A percentile compares a stretch with the other conserved stretches of the same genome.
These are phyloP conservation scores for Myochromella boudieri DNA, from an alignment of 768 basidiomycete genomes.

Conservation along the genomic window DNA sequence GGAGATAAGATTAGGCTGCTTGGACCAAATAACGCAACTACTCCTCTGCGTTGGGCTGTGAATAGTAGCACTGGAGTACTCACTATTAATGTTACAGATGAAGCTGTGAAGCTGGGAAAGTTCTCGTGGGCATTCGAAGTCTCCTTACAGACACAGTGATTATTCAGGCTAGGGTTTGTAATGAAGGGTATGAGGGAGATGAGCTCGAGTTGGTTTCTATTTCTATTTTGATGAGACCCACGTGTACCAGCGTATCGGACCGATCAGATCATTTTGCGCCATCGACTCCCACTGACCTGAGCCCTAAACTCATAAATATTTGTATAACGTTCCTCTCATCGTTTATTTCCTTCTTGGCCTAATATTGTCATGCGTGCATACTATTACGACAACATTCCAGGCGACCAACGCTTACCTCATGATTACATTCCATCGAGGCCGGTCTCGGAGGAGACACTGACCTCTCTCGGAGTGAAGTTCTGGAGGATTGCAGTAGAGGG, in stretches of 20 bases:
- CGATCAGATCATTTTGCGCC: too few species aligned
- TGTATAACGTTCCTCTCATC: too few species aligned
- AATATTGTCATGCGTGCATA: constrained; percentile 75
- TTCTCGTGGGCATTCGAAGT: constrained; percentile 29
- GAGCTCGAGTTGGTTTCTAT: too few species aligned
- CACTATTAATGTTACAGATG: constrained; percentile 23
- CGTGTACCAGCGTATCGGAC: too few species aligned
- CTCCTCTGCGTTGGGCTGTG: constrained; percentile 29
- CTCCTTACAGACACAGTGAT: constrained; percentile 7
- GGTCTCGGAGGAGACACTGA: constrained; percentile 50
- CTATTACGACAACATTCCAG: constrained; percentile 72
- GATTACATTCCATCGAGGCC: constrained; percentile 61
- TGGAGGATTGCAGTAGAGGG: constrained; percentile 67
- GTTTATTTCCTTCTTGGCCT: too few species aligned
- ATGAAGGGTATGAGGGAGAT: too few species aligned
- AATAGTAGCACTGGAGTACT: constrained; percentile 26
- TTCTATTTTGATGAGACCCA: too few species aligned
- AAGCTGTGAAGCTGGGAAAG: constrained; percentile 11
- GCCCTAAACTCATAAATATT: too few species aligned
- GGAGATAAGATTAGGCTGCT: constrained; percentile 46
- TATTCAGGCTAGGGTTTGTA: too few species aligned
- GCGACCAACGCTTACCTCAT: constrained; percentile 82
- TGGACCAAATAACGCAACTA: constrained; percentile 23
- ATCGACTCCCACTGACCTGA: too few species aligned
- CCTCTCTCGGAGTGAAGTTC: constrained; percentile 60